Evolutionary conservation across 768 basidiomycete genomes (phyloP), one percentile per base, ranked within the genome.

Genomic region (Trametes cingulata): DNA sequence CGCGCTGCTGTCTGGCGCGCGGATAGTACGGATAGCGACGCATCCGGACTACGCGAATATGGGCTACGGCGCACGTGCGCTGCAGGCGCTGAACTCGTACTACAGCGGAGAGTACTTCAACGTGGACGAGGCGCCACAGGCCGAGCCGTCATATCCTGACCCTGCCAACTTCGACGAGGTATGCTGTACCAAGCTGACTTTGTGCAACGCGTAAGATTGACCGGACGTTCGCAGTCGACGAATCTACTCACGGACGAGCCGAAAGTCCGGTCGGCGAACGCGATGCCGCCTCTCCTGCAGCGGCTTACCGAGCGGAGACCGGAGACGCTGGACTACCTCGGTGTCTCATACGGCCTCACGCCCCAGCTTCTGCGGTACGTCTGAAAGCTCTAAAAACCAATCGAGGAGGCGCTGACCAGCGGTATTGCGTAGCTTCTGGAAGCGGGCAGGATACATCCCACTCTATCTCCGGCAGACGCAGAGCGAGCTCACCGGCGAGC

Each of bases 31-130:
- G 58, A 88, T 99, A 52, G 96, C 97, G 29, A 93, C 91, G 29
- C 95, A 97, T 75, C 97, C 97, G 0, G 95, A 98, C 72, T 96
- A 96, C 70, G 85, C 91, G 39, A 90, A 85, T 67, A 98, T 98
- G 95, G 96, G 97, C 12, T 98, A 98, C 69, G 97, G 97, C 6
- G 86, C 90, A 19, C 83, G 94, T 40, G 93, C 97, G 2, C 74
- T 99, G 50, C 82, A 95, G 63, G 86, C 87, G 0, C 79, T 99
- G 50, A 93, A 94, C 68, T 80, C 88, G 14, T 98, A 93, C 75
- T 98, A 94, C 75, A 90, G 87, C 61, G 97, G 96, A 19, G 94
- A 98, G 72, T 86, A 92, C 68, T 88, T 93, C 75, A 91, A 87
- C 67, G 72, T 98, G 19, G 87, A 93, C 66, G 97, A 98, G 72